Conservation (phyloP, 1,284 basidiomycete species). For the Pascua sp. region DNA sequence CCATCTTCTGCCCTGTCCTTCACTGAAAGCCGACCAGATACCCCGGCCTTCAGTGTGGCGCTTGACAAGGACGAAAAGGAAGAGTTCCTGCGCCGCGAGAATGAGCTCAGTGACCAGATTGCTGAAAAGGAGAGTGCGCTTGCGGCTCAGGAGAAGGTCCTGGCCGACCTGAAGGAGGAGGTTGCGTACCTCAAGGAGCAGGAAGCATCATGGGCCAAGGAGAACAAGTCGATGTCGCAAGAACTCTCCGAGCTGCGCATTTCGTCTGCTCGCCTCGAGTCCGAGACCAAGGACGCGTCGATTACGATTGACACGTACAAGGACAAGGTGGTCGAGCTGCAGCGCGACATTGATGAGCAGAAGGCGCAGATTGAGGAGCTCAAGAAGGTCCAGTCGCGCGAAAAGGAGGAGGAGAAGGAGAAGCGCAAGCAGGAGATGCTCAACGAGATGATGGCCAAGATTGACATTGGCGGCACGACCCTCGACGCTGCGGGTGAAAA, state of each 20-base stretch:
- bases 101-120: slow-evolving; percentile 89
- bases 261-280: slow-evolving; percentile 86
- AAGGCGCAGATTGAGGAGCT: slow-evolving; percentile 75
- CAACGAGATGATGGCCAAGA: slow-evolving; percentile 99
- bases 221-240: slow-evolving; percentile 78
- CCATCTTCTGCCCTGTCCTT: slow-evolving; percentile 57
- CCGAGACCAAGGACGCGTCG: slow-evolving; percentile 90
- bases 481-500: slow-evolving; percentile 37
- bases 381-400: slow-evolving; percentile 72
- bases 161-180: slow-evolving; percentile 82
- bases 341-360: slow-evolving; percentile 85
- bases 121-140: slow-evolving; percentile 86
- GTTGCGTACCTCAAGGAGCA: slow-evolving; percentile 86
- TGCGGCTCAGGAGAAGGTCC: slow-evolving; percentile 56
- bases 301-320: slow-evolving; percentile 96
- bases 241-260: slow-evolving; percentile 87
- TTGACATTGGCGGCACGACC: slow-evolving; percentile 61
- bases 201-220: slow-evolving; percentile 61
- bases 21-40: slow-evolving; percentile 53
- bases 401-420: slow-evolving; percentile 97
- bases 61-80: slow-evolving; percentile 96
- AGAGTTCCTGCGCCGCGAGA: slow-evolving; percentile 93
- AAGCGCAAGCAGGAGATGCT: slow-evolving; percentile 99
- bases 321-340: slow-evolving; percentile 88
- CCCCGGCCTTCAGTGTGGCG: slow-evolving; percentile 57